Evolutionary conservation across 352 stramenopile species (phyloP), one percentile per base, ranked within the genome.

Genomic region (Phytophthora meadii): DNA sequence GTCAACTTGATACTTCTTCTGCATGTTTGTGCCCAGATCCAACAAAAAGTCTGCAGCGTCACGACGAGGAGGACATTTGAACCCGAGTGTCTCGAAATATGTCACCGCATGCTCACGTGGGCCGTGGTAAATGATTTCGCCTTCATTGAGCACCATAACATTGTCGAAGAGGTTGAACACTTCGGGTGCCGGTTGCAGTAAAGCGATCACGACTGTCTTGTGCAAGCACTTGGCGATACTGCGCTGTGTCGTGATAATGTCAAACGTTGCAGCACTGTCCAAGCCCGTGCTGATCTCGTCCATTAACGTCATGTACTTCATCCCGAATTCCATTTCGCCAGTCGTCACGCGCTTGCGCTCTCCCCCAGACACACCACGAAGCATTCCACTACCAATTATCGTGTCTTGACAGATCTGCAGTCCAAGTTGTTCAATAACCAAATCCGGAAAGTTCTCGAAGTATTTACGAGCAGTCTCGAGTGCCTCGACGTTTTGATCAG

Each of bases 261-360:
- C 93, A 62, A 79, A 97, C 0, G 93, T 96, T 1, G 91, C 95
- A 2, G 90, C 82, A 30, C 81, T 85, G 74, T 98, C 94, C 7
- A 98, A 76, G 4, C 94, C 94, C 5, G 92, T 98, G 47, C 81
- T 94, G 64, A 98, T 97, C 70, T 96, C 87, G 66, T 98, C 94
- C 65, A 87, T 84, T 28, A 71, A 77, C 32, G 84, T 68, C 37
- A 97, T 81, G 45, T 80, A 84, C 54, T 82, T 78, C 24, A 71
- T 54, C 22, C 76, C 74, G 42, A 91, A 84, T 40, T 95, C 61
- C 82, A 98, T 98, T 71, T 92, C 78, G 14, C 80, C 83, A 3
- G 70, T 81, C 17, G 83, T 92, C 30, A 92, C 81, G 22, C 84
- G 81, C 60, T 89, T 89, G 6, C 80, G 68, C 28, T 93, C 82